A percentile compares a stretch with the other conserved stretches of the same genome.
These are phyloP conservation scores for Vaccinium macrocarpon DNA, from an alignment of 148 eudicot genomes.

Conservation along the genomic window DNA sequence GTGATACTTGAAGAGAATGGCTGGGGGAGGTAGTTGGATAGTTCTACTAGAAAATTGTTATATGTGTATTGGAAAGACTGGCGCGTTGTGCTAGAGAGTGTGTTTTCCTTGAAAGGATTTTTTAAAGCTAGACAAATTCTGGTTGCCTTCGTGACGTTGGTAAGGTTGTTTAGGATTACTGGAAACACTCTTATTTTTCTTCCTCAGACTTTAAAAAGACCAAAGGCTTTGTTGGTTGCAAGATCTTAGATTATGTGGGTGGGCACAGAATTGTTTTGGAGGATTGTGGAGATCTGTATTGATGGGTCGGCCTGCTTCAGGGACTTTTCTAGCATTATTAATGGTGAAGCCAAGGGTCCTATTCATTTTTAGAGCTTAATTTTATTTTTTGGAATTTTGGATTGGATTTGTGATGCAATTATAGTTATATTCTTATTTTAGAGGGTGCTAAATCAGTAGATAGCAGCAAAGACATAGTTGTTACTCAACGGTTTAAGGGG, in stretches of 20 bases:
- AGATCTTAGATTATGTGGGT: background rate
- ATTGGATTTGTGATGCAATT: background rate
- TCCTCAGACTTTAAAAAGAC: background rate
- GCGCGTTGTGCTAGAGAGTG: background rate
- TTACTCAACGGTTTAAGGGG: background rate
- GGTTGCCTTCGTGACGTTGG: background rate
- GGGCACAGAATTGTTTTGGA: background rate
- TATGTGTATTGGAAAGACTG: background rate
- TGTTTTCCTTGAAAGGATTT: background rate
- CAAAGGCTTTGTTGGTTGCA: background rate
- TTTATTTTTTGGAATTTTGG: background rate
- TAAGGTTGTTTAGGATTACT: background rate
- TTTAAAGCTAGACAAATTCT: background rate
- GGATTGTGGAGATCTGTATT: background rate
- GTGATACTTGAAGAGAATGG: background rate
- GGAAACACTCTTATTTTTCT: background rate
- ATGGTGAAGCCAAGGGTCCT: background rate
- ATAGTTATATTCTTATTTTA: background rate
- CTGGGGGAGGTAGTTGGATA: background rate
- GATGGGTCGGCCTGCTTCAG: background rate
- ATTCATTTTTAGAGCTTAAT: background rate
- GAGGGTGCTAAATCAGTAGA: background rate
- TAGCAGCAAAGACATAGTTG: background rate
- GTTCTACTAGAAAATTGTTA: background rate
- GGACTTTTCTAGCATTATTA: background rate